phyloP scores from a whole-genome alignment of 2,329 filamentous ascomycete species.

The Ceratocystis diversiconidia region DNA sequence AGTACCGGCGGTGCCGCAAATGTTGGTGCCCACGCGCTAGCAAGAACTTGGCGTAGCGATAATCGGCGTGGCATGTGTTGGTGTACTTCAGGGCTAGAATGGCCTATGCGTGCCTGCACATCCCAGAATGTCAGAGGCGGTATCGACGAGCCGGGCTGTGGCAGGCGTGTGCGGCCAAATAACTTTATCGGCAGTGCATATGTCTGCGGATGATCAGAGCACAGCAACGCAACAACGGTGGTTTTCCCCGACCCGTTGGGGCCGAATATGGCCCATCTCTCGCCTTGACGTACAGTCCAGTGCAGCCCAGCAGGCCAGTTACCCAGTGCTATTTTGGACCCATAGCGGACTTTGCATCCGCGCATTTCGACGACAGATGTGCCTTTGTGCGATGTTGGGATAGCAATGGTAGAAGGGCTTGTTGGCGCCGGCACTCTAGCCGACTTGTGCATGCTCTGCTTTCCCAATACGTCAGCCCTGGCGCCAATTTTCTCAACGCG shows the following conservation, averaged over 20 bases:
- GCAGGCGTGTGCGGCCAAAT: constrained; percentile 70
- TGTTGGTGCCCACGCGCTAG: constrained; percentile 83
- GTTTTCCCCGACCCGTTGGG: constrained; percentile 95
- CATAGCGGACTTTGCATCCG: constrained; percentile 70
- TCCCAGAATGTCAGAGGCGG: constrained; percentile 82
- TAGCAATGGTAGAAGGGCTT: constrained; percentile 28
- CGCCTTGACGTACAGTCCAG: constrained; percentile 70
- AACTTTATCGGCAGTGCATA: constrained; percentile 79
- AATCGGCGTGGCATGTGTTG: constrained; percentile 75
- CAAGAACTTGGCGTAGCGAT: constrained; percentile 58
- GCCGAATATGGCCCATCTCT: constrained; percentile 86
- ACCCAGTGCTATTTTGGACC: constrained; percentile 61
- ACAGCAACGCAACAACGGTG: constrained; percentile 79
- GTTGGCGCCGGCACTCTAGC: constrained; percentile 23
- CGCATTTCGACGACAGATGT: constrained; percentile 76
- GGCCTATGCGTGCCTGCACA: constrained; percentile 75
- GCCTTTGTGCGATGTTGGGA: constrained; percentile 31
- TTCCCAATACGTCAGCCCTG: constrained; percentile 46
- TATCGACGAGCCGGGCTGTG: constrained; percentile 48
- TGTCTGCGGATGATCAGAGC: constrained; percentile 88
- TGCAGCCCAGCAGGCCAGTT: constrained; percentile 65
- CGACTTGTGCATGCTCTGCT: constrained; percentile 33
- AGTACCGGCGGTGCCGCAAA: constrained; percentile 59
- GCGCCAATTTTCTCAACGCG: constrained; percentile 51
- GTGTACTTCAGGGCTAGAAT: constrained; percentile 88